phyloP scores from a whole-genome alignment of 2,329 filamentous ascomycete species.

The Stemphylium beticola region DNA sequence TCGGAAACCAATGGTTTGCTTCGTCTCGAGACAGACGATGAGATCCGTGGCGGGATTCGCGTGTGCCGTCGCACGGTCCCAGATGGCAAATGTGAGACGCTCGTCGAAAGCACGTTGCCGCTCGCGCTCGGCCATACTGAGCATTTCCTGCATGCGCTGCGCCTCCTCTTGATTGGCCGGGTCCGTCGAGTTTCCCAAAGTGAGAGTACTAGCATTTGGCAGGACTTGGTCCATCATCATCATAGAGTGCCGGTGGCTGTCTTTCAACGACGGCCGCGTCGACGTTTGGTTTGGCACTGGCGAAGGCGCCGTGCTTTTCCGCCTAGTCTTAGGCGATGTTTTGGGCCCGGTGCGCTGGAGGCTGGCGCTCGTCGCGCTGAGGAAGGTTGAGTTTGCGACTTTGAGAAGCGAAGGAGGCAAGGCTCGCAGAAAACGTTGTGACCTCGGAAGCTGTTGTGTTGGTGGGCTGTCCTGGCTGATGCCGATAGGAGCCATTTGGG shows the following conservation, averaged over 20 bases:
- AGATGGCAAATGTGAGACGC: conserved; percentile 89
- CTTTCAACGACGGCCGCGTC: conserved; percentile 32
- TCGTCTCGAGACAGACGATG: conserved; percentile 87
- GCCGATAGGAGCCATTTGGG: conserved; percentile 54
- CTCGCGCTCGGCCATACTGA: conserved; percentile 71
- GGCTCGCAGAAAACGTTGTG: conserved; percentile 87
- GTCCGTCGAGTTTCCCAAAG: conserved; percentile 36
- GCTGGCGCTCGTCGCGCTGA: conserved; percentile 87
- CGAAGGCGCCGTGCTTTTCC: conserved; percentile 36
- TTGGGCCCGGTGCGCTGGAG: conserved; percentile 61
- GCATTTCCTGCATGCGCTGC: conserved; percentile 54
- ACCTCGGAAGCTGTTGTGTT: conserved; percentile 84
- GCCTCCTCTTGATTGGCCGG: conserved; percentile 38
- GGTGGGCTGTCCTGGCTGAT: conserved; percentile 77
- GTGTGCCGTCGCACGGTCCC: conserved; percentile 87
- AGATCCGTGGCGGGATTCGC: conserved; percentile 95
- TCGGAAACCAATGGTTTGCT: conserved; percentile 90
- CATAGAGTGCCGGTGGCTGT: conserved; percentile 54
- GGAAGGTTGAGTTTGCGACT: conserved; percentile 93
- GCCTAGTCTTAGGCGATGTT: conserved; percentile 56
- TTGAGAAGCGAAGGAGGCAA: conserved; percentile 90
- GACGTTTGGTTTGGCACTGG: conserved; percentile 15
- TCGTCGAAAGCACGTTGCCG: conserved; percentile 79
- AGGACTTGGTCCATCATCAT: conserved; percentile 58
- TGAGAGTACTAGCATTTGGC: conserved; percentile 47